Base-by-base conservation (phyloP, 495 filamentous ascomycete genomes). In the Alectoria sarmentosa region DNA sequence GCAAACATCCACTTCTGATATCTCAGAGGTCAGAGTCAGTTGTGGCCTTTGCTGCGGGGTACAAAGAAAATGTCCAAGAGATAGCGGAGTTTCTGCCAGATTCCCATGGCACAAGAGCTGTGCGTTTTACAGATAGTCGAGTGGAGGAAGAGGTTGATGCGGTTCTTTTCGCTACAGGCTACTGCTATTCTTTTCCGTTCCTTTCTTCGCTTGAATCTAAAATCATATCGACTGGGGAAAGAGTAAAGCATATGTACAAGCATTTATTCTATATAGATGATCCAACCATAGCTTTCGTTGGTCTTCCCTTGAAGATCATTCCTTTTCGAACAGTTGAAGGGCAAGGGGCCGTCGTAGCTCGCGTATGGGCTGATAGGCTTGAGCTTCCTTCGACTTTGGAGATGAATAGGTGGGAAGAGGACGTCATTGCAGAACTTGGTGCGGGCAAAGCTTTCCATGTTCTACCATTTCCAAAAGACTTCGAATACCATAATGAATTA, bases 281-380 rank as follows among this genome's bases (percentile, higher is more conserved):
- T 58, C 90, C 92, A 5, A 93, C 91, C 0, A 76, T 98, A 6
- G 87, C 85, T 3, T 92, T 96, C 67, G 79, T 88, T 0, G 88
- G 82, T 0, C 76, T 97, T 28, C 84, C 87, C 4, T 87, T 90
- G 66, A 88, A 89, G 66, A 84, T 96, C 15, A 86, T 95, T 32
- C 92, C 93, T 4, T 96, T 96, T 69, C 86, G 89, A 4, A 69
- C 92, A 9, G 78, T 85, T 1, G 90, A 96, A 71, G 83, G 81
- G n/a, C 92, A 96, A 71, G 86, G 84, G 5, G 86, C 90, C 14
- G 80, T 89, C 4, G 81, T 96, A 62, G 84, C 91, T 17, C 82
- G 90, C 7, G 82, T 91, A 3, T 96, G 86, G 84, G 83, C 88
- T 0, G 83, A 84, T 37, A 75, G 84, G 0, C 78, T 96, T 4